These are phyloP conservation scores for Mercurialis annua DNA, from an alignment of 345 rosid species.

Conservation along the genomic window DNA sequence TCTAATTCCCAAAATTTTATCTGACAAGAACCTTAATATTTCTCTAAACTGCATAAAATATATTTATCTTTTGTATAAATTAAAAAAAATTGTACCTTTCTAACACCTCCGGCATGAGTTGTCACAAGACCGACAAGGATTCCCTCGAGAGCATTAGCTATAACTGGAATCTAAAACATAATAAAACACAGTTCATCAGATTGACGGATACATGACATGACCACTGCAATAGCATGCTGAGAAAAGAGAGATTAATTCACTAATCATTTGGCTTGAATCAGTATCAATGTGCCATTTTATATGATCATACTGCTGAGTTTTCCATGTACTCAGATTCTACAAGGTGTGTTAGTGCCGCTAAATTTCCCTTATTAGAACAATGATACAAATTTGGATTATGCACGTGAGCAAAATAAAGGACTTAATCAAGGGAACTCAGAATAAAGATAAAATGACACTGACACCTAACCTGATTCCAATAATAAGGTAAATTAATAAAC, in stretches of 20 bases:
- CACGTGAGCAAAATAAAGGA: not conserved
- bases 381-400: too few relatives aligned
- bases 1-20: not conserved
- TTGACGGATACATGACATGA: slow-evolving; percentile 1
- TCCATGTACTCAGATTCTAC: too few relatives aligned
- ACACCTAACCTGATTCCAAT: not conserved
- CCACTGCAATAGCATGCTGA: slow-evolving; percentile 1
- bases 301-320: too few relatives aligned
- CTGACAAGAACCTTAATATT: not conserved
- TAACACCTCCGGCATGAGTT: slow-evolving; percentile 92
- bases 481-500: not conserved
- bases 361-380: not conserved
- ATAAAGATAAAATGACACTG: not conserved
- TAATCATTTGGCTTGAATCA: not conserved
- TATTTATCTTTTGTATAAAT: too few relatives aligned
- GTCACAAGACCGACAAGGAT: slow-evolving; percentile 96
- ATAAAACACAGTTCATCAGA: not conserved
- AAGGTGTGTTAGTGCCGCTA: too few relatives aligned
- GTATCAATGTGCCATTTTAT: not conserved
- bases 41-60: not conserved
- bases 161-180: slow-evolving; percentile 65
- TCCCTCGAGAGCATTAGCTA: slow-evolving; percentile 83
- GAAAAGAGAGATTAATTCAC: not conserved
- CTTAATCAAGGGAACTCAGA: not conserved
- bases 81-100: slow-evolving; percentile 94